Conservation (phyloP, 1,284 basidiomycete species). For the Earliella scabrosa region DNA sequence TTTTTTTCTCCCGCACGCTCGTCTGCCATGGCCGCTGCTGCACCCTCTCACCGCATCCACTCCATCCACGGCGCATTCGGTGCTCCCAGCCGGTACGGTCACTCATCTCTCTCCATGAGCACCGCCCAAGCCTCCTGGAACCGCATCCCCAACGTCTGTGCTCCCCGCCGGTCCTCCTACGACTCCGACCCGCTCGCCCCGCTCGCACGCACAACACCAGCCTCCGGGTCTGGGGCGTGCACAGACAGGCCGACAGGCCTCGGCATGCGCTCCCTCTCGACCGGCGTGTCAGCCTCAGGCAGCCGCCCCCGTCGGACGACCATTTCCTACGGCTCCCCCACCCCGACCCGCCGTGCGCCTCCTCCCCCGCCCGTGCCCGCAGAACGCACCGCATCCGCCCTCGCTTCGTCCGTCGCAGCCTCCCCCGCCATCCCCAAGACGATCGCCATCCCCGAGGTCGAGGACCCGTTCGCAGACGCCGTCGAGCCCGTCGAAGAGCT, state of each 20-base stretch:
- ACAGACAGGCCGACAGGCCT: too few relatives aligned
- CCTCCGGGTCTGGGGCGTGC: slow-evolving; percentile 7
- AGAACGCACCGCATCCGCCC: slow-evolving; percentile 18
- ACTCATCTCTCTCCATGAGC: slow-evolving; percentile 17
- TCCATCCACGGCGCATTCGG: slow-evolving; percentile 33
- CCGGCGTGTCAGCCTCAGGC: slow-evolving; percentile 10
- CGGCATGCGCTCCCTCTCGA: not conserved
- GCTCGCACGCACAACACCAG: slow-evolving; percentile 20
- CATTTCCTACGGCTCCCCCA: slow-evolving; percentile 19
- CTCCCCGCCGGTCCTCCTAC: slow-evolving; percentile 15
- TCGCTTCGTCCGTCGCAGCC: slow-evolving; percentile 6
- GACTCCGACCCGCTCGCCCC: slow-evolving; percentile 12
- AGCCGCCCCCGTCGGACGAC: slow-evolving; percentile 16
- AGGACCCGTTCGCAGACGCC: slow-evolving; percentile 35
- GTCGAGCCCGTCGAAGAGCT: slow-evolving; percentile 10
- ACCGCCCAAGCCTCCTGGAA: slow-evolving; percentile 31
- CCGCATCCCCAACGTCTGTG: slow-evolving; percentile 33
- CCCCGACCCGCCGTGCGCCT: slow-evolving; percentile 24
- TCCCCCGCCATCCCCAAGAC: slow-evolving; percentile 5
- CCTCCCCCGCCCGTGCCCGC: slow-evolving; percentile 24
- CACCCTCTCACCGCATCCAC: slow-evolving; percentile 36
- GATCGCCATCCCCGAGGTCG: slow-evolving; percentile 15
- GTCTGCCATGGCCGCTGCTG: slow-evolving; percentile 23
- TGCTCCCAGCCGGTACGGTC: slow-evolving; percentile 24
- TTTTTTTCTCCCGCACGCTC: not conserved